Percentiles rank a stretch among this genome's conserved stretches.
Evolutionary conservation across 768 basidiomycete genomes (phyloP).

Genomic region (Boletus sp.): DNA sequence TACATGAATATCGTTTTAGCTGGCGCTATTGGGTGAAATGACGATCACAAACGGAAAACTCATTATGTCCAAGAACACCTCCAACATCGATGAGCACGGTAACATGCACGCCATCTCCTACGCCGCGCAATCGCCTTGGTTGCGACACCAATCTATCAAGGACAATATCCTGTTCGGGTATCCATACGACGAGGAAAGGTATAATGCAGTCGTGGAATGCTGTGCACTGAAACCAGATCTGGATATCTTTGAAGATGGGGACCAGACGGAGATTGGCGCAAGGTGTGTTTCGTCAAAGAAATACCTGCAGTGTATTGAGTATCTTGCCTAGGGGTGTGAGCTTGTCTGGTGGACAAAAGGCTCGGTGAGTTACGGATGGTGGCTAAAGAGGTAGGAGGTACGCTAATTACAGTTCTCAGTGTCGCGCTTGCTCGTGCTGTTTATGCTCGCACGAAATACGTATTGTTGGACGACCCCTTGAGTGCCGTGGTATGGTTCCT

Average conservation of each 20-base stretch:
- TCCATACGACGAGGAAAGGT: constrained; percentile 67
- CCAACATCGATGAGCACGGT: constrained; percentile 58
- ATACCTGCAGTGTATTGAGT: neutral
- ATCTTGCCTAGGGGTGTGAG: constrained; percentile 55
- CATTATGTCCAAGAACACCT: constrained; percentile 46
- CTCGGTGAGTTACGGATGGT: constrained; percentile 47
- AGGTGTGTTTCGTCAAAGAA: constrained; percentile 33
- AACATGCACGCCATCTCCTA: constrained; percentile 66
- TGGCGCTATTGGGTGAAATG: constrained; percentile 42
- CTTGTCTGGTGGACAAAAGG: constrained; percentile 82
- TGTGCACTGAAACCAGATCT: constrained; percentile 85
- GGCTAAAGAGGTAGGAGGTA: neutral
- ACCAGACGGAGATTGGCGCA: constrained; percentile 80
- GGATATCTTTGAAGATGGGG: constrained; percentile 83
- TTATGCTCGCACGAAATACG: constrained; percentile 66
- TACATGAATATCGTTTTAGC: constrained; percentile 8
- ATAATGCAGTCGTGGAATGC: constrained; percentile 73
- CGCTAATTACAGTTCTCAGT: constrained; percentile 33
- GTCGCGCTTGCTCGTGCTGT: constrained; percentile 83
- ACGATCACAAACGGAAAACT: constrained; percentile 35
- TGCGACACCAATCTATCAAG: constrained; percentile 69
- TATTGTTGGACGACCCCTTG: constrained; percentile 78
- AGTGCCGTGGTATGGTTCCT: constrained; percentile 67
- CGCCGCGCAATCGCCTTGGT: constrained; percentile 70
- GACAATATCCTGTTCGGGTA: constrained; percentile 82